Conservation (phyloP, 176 grass and related monocot species). For the Raddia distichophylla region DNA sequence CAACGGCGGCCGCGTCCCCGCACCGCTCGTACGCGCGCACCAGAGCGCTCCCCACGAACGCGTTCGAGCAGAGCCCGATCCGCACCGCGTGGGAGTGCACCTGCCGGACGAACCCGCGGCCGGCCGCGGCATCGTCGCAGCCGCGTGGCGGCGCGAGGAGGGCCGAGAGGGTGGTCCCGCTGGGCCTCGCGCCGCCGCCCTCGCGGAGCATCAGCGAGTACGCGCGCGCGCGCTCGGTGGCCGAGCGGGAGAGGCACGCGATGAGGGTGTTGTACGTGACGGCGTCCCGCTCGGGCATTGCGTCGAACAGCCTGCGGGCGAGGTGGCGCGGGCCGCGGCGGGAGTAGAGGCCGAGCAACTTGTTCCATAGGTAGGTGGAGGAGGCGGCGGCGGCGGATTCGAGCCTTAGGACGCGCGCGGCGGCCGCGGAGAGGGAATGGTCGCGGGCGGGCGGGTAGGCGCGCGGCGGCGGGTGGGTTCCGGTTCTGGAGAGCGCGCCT, state of each 20-base stretch:
- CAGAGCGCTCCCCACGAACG: conserved; percentile 45
- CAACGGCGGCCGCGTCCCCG: background rate
- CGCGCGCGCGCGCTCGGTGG: background rate
- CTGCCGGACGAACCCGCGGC: conserved; percentile 31
- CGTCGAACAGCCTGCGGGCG: conserved; percentile 51
- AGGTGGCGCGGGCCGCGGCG: background rate
- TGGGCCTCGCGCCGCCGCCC: conserved; percentile 8
- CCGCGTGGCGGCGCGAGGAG: background rate
- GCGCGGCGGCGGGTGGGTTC: background rate
- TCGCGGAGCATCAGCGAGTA: conserved; percentile 42
- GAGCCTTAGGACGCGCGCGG: conserved; percentile 34
- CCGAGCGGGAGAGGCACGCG: conserved; percentile 1
- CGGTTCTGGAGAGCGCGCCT: background rate
- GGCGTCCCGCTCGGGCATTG: conserved; percentile 39
- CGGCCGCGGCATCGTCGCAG: background rate
- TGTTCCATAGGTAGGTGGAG: conserved; percentile 40
- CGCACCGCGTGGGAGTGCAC: conserved; percentile 36
- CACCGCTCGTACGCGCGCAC: conserved; percentile 34
- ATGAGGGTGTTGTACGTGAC: conserved; percentile 52
- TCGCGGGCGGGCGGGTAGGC: background rate
- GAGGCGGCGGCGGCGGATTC: background rate
- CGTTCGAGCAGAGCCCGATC: conserved; percentile 28
- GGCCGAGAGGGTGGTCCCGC: conserved; percentile 37
- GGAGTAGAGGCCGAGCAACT: conserved; percentile 31
- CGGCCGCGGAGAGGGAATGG: conserved; percentile 1